A percentile compares a stretch with the other conserved stretches of the same genome.
Conservation (phyloP, 305 asterid species). For the Salvia sclarea region DNA sequence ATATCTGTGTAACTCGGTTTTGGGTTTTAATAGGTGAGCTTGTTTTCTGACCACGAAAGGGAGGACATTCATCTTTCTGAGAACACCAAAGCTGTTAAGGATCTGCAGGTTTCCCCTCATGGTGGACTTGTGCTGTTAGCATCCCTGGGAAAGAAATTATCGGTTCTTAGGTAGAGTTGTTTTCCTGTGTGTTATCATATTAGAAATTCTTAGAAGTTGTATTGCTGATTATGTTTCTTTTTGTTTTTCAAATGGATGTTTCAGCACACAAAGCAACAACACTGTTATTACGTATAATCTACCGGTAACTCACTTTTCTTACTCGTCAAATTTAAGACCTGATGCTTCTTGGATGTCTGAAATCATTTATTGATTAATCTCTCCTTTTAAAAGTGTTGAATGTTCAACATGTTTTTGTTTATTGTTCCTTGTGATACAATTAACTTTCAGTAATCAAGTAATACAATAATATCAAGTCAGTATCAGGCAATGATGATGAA, state of each 20-base stretch:
- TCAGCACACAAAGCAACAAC: conserved; percentile 84
- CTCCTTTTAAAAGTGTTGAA: conserved; percentile 8
- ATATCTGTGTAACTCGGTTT: conserved; percentile 12
- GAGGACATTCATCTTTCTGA: conserved; percentile 70
- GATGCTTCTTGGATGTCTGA: conserved; percentile 10
- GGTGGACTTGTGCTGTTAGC: conserved; percentile 72
- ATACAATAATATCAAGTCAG: not conserved
- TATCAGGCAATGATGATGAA: not conserved
- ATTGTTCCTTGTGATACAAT: not conserved
- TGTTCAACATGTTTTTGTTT: not conserved
- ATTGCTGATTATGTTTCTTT: conserved; percentile 20
- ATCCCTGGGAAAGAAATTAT: conserved; percentile 78
- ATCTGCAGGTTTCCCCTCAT: conserved; percentile 75
- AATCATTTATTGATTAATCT: conserved; percentile 3
- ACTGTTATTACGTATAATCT: conserved; percentile 68
- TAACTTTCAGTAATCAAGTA: not conserved
- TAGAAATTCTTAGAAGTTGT: conserved; percentile 22
- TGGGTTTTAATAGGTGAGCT: conserved; percentile 58
- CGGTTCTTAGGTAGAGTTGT: conserved; percentile 60
- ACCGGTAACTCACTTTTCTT: conserved; percentile 62
- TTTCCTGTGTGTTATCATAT: conserved; percentile 22
- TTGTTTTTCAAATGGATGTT: conserved; percentile 27
- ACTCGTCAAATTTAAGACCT: conserved; percentile 1
- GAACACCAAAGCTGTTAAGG: conserved; percentile 68
- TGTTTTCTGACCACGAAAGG: conserved; percentile 53